Percentiles rank a stretch among this genome's conserved stretches.
Conservation (phyloP, 192 early-diverging fungal species). For the Coemansia reversa region DNA sequence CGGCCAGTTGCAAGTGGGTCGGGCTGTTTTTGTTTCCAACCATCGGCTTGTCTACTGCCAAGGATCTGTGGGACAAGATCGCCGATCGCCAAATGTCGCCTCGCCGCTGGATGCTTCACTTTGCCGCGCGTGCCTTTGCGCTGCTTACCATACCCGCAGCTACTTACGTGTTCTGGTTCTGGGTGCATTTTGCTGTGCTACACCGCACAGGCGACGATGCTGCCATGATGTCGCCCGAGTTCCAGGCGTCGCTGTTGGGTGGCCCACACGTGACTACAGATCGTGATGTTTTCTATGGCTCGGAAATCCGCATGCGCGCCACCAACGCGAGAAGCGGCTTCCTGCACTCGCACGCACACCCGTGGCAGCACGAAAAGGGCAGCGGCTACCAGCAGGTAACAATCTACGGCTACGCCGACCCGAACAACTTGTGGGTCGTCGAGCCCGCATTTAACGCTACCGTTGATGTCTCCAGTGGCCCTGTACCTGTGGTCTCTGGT, state of each 20-base stretch:
- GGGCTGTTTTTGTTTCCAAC: conserved; percentile 88
- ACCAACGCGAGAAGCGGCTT: conserved; percentile 47
- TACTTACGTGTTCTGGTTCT: conserved; percentile 84
- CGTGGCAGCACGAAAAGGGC: conserved; percentile 61
- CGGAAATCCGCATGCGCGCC: conserved; percentile 49
- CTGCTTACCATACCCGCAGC: conserved; percentile 77
- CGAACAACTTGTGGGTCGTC: conserved; percentile 80
- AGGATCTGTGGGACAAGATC: conserved; percentile 87
- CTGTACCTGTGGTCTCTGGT: conserved; percentile 61
- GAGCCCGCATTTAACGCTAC: conserved; percentile 52
- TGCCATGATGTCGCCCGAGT: conserved; percentile 88
- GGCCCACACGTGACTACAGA: conserved; percentile 38
- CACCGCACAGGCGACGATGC: conserved; percentile 77
- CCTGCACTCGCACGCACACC: conserved; percentile 65
- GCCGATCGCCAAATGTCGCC: conserved; percentile 67
- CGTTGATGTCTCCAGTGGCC: conserved; percentile 25
- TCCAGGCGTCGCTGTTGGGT: conserved; percentile 80
- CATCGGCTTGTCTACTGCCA: conserved; percentile 79
- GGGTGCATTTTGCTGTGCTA: conserved; percentile 87
- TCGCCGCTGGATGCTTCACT: conserved; percentile 60
- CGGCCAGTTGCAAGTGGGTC: conserved; percentile 88
- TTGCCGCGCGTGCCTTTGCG: conserved; percentile 78
- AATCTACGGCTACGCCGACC: conserved; percentile 76
- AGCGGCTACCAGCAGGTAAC: conserved; percentile 80
- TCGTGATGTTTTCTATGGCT: conserved; percentile 56